Base-by-base conservation (phyloP, 805 yeast genomes). In the Suhomyces pyralidae region DNA sequence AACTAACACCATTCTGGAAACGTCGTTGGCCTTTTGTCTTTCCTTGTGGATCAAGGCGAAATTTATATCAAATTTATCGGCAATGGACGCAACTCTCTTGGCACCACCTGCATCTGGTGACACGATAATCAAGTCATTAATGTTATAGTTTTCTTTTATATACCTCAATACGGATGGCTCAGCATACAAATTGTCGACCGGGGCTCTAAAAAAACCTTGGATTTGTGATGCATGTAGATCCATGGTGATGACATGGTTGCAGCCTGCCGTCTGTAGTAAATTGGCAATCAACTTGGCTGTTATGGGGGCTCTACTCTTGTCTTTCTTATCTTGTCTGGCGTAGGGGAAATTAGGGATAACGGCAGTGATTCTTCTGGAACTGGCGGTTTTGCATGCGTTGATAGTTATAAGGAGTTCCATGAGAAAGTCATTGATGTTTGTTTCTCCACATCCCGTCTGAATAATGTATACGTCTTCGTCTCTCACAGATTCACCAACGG, bases 61-160 rank as follows among this genome's bases (percentile, higher is more conserved):
- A 67, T 88, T 90, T 61, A 93, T 80, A 63, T 94, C 98, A 58
- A 94, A 77, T 62, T 88, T 83, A 64, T 93, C 98, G 12, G 98
- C 98, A 49, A 93, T 76, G 5, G 92, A 85, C 2, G 98, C 98
- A 25, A 92, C 99, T 59, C 99, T 82, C 71, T 93, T 93, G 51
- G 98, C 98, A 54, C 99, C 99, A 61, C 99, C 99, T 3, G 99
- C 99, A 74, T 93, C 99, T 3, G 99, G 99, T 4, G 97, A 90
- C 10, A 93, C 96, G 51, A 93, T 82, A 49, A 91, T 89, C 8
- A 91, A 80, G 49, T 81, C 74, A 54, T 84, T 77, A 56, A 76
- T 71, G 57, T 81, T 78, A 45, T 83, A 75, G 58, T 83, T 80
- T 55, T 84, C 88, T 57, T 81, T 83, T 61, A 93, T 89, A 69